Percentiles rank a stretch among this genome's conserved stretches.
Evolutionary conservation across 805 yeast genomes (phyloP).

Genomic region (Yamadazyma sp.): DNA sequence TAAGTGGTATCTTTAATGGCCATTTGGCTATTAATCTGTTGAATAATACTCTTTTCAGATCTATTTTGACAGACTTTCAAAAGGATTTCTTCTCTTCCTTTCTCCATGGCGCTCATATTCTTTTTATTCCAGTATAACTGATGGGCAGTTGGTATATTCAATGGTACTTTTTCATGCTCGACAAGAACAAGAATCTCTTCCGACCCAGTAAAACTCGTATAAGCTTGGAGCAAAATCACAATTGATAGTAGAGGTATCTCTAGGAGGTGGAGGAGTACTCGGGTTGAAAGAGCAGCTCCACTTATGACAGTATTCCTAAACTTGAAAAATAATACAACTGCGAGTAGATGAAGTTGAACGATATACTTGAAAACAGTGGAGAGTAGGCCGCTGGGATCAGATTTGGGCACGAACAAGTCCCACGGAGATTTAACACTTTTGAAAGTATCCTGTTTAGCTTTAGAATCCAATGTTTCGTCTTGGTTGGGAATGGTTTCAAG

Average conservation of each 20-base stretch:
- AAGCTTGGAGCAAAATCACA: not conserved
- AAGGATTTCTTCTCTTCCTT: not conserved
- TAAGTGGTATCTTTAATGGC: not conserved
- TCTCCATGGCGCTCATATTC: not conserved
- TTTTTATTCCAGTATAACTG: slow-evolving; percentile 10
- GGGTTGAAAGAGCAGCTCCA: not conserved
- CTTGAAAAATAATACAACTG: slow-evolving; percentile 7
- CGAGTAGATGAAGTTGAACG: not conserved
- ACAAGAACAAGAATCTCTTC: not conserved
- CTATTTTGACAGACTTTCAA: not conserved
- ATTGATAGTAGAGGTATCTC: slow-evolving; percentile 1
- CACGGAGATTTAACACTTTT: too few relatives aligned
- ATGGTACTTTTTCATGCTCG: not conserved
- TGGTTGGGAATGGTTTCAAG: too few relatives aligned
- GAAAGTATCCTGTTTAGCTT: too few relatives aligned
- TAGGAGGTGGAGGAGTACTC: slow-evolving; percentile 1
- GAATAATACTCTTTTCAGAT: not conserved
- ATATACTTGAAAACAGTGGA: not conserved
- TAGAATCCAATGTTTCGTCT: too few relatives aligned
- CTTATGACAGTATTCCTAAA: slow-evolving; percentile 2
- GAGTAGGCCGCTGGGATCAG: too few relatives aligned
- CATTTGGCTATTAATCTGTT: slow-evolving; percentile 1
- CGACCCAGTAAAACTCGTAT: not conserved
- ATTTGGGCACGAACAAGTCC: too few relatives aligned
- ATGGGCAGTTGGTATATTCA: slow-evolving; percentile 2